Conservation (phyloP, 2,329 filamentous ascomycete genomes). For the Simplicillium sp. region DNA sequence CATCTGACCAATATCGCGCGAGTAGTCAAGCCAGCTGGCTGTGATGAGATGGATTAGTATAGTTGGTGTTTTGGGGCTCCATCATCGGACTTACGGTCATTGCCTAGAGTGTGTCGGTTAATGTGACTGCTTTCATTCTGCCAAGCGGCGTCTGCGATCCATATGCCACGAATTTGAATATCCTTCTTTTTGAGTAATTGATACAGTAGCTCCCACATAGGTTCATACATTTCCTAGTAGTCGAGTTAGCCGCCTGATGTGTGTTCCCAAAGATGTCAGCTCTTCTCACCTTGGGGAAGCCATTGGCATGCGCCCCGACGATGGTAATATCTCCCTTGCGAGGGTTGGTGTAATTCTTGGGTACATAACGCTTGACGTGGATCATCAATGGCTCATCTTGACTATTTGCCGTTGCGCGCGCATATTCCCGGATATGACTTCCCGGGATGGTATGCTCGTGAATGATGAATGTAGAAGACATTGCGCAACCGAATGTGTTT, state of each 20-base stretch:
- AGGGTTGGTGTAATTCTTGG: slow-evolving; percentile 58
- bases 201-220: slow-evolving; percentile 78
- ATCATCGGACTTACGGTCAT: slow-evolving; percentile 58
- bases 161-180: slow-evolving; percentile 70
- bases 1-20: slow-evolving; percentile 75
- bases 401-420: slow-evolving; percentile 58
- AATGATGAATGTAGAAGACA: slow-evolving; percentile 46
- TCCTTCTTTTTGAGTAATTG: slow-evolving; percentile 44
- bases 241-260: too few relatives aligned
- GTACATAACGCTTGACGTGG: slow-evolving; percentile 81
- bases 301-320: slow-evolving; percentile 82
- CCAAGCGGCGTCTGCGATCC: slow-evolving; percentile 82
- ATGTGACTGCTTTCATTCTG: slow-evolving; percentile 72
- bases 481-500: slow-evolving; percentile 7
- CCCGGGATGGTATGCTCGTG: slow-evolving; percentile 65
- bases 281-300: slow-evolving; percentile 66
- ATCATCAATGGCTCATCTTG: slow-evolving; percentile 69
- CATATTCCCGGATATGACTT: slow-evolving; percentile 76
- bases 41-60: background rate
- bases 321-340: slow-evolving; percentile 73
- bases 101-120: slow-evolving; percentile 68
- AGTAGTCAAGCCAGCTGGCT: slow-evolving; percentile 81
- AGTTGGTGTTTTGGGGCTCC: background rate
- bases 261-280: too few relatives aligned
- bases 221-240: slow-evolving; percentile 79